Conservation (phyloP, 2,329 filamentous ascomycete species). For the Rhinocladiella similis region DNA sequence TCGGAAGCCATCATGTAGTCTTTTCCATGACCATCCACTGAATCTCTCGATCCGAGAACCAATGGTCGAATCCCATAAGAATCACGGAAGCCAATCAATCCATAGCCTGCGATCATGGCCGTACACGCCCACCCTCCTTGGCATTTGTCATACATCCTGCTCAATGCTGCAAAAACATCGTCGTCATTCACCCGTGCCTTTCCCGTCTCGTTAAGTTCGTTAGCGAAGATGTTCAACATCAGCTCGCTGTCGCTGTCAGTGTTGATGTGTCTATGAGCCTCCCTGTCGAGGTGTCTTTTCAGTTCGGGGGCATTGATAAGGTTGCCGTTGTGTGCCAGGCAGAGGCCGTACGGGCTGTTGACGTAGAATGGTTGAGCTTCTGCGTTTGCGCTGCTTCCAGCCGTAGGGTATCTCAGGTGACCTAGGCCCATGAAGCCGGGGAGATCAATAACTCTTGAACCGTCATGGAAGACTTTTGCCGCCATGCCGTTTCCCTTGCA, state of each 20-base stretch:
- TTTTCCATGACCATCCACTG: conserved; percentile 61
- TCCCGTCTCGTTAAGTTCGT: conserved; percentile 75
- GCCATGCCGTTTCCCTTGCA: conserved; percentile 91
- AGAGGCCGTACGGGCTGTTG: conserved; percentile 81
- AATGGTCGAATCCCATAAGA: conserved; percentile 80
- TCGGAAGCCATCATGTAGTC: conserved; percentile 94
- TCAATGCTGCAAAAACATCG: conserved; percentile 72
- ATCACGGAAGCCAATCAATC: conserved; percentile 77
- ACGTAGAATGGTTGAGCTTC: conserved; percentile 94
- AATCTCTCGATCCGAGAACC: conserved; percentile 72
- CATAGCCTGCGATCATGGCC: conserved; percentile 79
- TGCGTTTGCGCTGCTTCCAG: conserved; percentile 77
- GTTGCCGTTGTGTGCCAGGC: conserved; percentile 83
- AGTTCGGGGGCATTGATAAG: conserved; percentile 76
- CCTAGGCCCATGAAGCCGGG: conserved; percentile 84
- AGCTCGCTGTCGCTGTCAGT: conserved; percentile 86
- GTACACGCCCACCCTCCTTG: conserved; percentile 78
- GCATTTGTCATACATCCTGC: conserved; percentile 71
- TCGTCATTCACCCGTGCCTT: conserved; percentile 77
- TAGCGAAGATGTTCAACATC: conserved; percentile 85
- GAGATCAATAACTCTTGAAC: conserved; percentile 69
- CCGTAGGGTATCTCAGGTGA: conserved; percentile 86
- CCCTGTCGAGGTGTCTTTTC: conserved; percentile 69
- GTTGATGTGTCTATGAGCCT: conserved; percentile 84
- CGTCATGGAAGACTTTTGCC: conserved; percentile 79